Conservation (phyloP, 148 eudicot species). For the Rhododendron ferrugineum region DNA sequence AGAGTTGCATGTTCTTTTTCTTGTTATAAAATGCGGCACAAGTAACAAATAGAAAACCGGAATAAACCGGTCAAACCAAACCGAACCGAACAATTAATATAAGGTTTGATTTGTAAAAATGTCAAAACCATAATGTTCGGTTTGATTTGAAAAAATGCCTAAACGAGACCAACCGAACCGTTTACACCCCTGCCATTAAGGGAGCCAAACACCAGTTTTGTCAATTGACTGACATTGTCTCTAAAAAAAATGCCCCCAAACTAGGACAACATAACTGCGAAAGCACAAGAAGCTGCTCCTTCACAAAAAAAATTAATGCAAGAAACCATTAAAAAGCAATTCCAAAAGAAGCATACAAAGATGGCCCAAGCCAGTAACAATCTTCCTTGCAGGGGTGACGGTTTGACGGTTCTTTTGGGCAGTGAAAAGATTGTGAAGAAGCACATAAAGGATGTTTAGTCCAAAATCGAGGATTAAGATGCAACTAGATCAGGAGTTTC, state of each 20-base stretch:
- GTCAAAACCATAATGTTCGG: neutral
- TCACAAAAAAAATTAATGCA: slow-evolving; percentile 1
- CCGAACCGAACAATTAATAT: neutral
- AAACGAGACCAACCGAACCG: neutral
- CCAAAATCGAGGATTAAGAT: slow-evolving; percentile 23
- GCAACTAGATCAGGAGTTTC: slow-evolving; percentile 89
- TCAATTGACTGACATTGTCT: neutral
- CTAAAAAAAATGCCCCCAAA: neutral
- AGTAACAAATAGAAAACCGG: neutral
- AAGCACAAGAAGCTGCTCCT: slow-evolving; percentile 10
- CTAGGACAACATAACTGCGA: neutral
- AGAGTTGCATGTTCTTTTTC: too few species aligned
- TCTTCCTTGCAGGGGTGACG: slow-evolving; percentile 4
- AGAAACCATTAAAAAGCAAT: neutral
- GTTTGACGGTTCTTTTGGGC: neutral
- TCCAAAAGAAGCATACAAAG: slow-evolving; percentile 13
- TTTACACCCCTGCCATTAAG: neutral
- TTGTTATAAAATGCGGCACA: too few species aligned
- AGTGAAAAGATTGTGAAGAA: slow-evolving; percentile 20
- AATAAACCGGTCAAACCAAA: neutral
- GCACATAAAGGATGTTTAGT: neutral
- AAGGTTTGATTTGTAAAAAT: neutral
- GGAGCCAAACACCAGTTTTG: neutral
- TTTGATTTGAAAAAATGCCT: neutral
- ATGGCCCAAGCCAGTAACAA: neutral